A percentile compares a stretch with the other conserved stretches of the same genome.
phyloP scores from a whole-genome alignment of 805 yeast genomes.

The Saccharomycopsis fibuligera region DNA sequence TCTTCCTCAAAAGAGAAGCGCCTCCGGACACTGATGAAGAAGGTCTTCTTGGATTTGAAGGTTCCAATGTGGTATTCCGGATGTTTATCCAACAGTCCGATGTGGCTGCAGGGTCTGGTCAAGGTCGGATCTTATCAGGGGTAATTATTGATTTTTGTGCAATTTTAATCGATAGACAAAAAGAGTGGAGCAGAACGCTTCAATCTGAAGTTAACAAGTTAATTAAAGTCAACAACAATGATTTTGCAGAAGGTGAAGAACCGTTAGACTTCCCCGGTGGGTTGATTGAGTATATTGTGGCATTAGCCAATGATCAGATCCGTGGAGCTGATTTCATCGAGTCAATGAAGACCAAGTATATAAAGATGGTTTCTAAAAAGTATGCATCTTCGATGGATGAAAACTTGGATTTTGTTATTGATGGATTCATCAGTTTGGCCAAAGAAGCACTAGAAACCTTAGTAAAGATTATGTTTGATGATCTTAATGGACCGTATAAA shows the following conservation, averaged over 20 bases:
- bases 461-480: conserved; percentile 61
- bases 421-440: conserved; percentile 72
- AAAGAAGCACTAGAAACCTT: conserved; percentile 53
- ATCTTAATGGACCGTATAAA: conserved; percentile 55
- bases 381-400: conserved; percentile 55
- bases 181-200: conserved; percentile 52
- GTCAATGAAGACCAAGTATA: conserved; percentile 59
- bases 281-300: conserved; percentile 70
- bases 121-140: conserved; percentile 71
- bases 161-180: conserved; percentile 54
- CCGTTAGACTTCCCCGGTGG: conserved; percentile 58
- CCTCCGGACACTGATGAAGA: conserved; percentile 76
- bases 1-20: conserved; percentile 55
- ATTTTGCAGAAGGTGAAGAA: conserved; percentile 28
- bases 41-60: conserved; percentile 60
- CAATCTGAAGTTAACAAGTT: conserved; percentile 43
- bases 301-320: conserved; percentile 80
- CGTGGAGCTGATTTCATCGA: conserved; percentile 64
- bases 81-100: conserved; percentile 88
- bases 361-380: conserved; percentile 57
- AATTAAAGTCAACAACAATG: conserved; percentile 28
- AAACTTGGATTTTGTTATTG: conserved; percentile 58
- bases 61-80: conserved; percentile 70
- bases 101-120: conserved; percentile 79
- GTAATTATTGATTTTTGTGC: conserved; percentile 67